phyloP scores from a whole-genome alignment of 2,329 filamentous ascomycete species.

The Aspergillus aculeatus region DNA sequence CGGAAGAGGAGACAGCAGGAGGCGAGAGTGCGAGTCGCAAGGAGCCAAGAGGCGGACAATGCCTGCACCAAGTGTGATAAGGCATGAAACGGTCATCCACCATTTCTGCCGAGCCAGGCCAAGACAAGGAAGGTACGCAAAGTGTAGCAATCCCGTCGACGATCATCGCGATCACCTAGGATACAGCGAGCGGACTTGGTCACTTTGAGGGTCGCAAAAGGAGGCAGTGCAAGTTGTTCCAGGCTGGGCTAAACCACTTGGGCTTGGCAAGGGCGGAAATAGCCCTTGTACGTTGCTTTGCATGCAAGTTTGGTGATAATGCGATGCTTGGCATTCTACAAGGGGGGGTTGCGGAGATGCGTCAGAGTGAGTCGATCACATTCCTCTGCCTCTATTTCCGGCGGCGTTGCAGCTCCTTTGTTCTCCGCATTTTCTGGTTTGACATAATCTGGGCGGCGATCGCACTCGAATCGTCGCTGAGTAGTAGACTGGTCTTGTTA shows the following conservation, averaged over 20 bases:
- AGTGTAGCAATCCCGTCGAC: neutral
- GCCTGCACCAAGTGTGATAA: neutral
- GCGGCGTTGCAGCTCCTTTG: neutral
- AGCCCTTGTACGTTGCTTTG: neutral
- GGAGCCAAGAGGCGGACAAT: neutral
- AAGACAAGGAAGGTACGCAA: slow-evolving; percentile 6
- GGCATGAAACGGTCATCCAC: neutral
- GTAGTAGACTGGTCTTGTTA: no score
- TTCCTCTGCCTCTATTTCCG: neutral
- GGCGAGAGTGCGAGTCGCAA: neutral
- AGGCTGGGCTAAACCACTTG: neutral
- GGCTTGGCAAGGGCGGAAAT: neutral
- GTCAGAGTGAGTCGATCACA: no score
- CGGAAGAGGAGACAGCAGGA: neutral
- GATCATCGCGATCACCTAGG: neutral
- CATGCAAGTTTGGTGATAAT: slow-evolving; percentile 10
- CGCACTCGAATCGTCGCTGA: no score
- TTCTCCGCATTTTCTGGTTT: neutral
- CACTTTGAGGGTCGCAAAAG: neutral
- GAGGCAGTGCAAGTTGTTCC: neutral
- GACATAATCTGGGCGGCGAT: neutral
- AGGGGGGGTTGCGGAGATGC: neutral
- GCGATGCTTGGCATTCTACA: slow-evolving; percentile 11
- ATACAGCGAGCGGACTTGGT: neutral
- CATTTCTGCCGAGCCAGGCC: slow-evolving; percentile 4